Percentiles rank a stretch among this genome's conserved stretches.
phyloP scores from a whole-genome alignment of 495 filamentous ascomycete species.

The Penicillium cataractarum region DNA sequence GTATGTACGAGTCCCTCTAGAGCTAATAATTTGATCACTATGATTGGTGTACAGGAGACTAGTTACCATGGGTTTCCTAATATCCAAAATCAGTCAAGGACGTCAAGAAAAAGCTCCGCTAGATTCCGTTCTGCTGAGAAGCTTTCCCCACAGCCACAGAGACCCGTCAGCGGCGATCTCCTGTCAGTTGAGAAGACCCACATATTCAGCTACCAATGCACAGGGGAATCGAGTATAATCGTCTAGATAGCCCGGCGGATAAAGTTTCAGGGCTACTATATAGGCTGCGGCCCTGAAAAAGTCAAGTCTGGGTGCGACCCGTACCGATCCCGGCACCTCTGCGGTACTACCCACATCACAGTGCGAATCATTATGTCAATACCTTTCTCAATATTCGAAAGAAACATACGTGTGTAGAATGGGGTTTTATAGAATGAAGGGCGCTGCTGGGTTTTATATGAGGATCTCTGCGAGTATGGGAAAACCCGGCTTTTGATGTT shows the following conservation, averaged over 20 bases:
- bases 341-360: conserved; percentile 11
- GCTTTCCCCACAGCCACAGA: not conserved
- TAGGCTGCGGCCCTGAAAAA: not conserved
- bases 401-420: no score
- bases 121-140: not conserved
- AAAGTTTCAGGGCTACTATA: not conserved
- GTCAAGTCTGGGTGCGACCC: conserved; percentile 9
- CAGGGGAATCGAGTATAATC: not conserved
- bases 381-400: no score
- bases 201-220: not conserved
- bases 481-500: not conserved
- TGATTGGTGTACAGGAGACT: not conserved
- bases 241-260: not conserved
- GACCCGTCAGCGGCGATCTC: conserved; percentile 7
- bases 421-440: not conserved
- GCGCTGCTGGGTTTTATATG: not conserved
- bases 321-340: conserved; percentile 4
- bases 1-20: not conserved
- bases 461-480: not conserved
- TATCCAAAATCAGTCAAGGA: conserved; percentile 5
- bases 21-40: not conserved
- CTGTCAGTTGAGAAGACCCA: not conserved
- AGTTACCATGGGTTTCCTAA: not conserved
- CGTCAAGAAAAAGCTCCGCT: conserved; percentile 8
- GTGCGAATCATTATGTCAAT: no score